A percentile compares a stretch with the other conserved stretches of the same genome.
Evolutionary conservation across 805 yeast species (phyloP).

Genomic region (Kuraishia floccosa): DNA sequence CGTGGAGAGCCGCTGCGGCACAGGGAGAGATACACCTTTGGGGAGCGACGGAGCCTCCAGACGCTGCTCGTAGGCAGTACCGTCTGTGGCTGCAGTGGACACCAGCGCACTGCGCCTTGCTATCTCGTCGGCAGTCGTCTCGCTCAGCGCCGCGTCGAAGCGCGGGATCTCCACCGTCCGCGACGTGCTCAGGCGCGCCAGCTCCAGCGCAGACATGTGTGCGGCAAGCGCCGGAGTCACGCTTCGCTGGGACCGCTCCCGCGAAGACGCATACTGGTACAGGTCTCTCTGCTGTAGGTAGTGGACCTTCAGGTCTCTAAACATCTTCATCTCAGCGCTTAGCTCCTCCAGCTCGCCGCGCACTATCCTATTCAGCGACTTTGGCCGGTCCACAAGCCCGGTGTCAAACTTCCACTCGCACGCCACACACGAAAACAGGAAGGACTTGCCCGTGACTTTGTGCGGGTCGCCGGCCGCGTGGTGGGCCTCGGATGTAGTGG

Average conservation of each 20-base stretch:
- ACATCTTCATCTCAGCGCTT: conserved; percentile 4
- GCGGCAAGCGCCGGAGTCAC: neutral
- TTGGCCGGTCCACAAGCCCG: conserved; percentile 26
- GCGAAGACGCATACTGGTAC: neutral
- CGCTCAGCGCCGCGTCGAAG: neutral
- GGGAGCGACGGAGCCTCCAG: neutral
- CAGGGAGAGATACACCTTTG: conserved; percentile 7
- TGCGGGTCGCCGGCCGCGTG: conserved; percentile 5
- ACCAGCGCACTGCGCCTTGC: neutral
- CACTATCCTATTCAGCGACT: conserved; percentile 21
- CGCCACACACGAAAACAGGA: conserved; percentile 23
- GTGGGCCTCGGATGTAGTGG: conserved; percentile 9
- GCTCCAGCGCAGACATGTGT: conserved; percentile 9
- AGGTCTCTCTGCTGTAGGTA: neutral
- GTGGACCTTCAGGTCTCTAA: conserved; percentile 7
- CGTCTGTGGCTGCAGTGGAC: too few relatives aligned
- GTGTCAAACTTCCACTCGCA: conserved; percentile 25
- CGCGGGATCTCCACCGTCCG: conserved; percentile 1
- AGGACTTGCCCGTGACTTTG: conserved; percentile 18
- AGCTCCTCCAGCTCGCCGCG: conserved; percentile 5
- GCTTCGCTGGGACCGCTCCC: too few relatives aligned
- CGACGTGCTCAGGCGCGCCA: conserved; percentile 8
- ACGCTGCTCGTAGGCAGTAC: too few relatives aligned
- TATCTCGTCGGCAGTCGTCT: neutral
- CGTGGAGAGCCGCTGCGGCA: conserved; percentile 8